Evolutionary conservation across 257 asterid species (phyloP).

Genomic region (Solanum raphanifolium): DNA sequence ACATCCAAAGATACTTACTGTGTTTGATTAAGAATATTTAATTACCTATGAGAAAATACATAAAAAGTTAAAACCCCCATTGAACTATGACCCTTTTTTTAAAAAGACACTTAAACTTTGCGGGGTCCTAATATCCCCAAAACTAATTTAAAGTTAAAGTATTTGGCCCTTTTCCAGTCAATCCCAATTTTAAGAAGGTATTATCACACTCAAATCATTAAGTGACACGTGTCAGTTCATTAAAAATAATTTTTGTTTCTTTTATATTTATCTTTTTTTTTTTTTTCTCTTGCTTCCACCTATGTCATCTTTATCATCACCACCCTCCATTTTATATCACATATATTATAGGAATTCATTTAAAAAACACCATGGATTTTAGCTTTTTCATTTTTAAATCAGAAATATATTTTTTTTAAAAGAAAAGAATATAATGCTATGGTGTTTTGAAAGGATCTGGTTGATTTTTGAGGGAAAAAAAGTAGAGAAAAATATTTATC

Average conservation of each 20-base stretch:
- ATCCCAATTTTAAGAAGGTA: background rate
- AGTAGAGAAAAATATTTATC: background rate
- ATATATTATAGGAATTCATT: background rate
- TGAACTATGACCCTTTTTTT: background rate
- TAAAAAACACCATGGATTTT: too few species aligned
- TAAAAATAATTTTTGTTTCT: background rate
- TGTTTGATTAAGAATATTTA: background rate
- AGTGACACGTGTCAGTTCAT: background rate
- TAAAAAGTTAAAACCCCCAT: background rate
- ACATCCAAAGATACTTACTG: background rate
- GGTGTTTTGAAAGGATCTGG: background rate
- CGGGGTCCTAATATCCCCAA: background rate
- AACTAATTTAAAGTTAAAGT: background rate
- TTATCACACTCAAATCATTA: background rate
- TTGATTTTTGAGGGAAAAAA: background rate
- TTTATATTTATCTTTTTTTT: background rate
- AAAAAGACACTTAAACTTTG: background rate
- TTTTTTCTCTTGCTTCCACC: background rate
- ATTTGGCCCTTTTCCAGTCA: background rate
- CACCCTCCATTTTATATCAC: background rate
- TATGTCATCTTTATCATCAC: background rate
- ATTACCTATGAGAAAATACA: background rate
- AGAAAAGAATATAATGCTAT: background rate
- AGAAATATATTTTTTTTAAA: background rate
- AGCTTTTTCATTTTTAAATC: background rate